Evolutionary conservation across 1,139 yeast genomes (phyloP).

Genomic region (Yamadazyma taylorii): DNA sequence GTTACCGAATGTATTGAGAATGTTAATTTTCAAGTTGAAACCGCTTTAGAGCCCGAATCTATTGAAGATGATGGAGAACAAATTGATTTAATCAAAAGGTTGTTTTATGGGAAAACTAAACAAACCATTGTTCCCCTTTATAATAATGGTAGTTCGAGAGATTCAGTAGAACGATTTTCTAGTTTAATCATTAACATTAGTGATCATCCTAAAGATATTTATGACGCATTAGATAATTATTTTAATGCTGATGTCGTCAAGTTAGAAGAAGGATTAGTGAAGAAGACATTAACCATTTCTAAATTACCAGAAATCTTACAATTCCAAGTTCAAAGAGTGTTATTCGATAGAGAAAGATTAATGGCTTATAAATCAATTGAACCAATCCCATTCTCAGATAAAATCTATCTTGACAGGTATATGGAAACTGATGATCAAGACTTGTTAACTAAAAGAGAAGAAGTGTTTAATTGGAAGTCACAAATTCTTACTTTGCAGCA

Average conservation of each 20-base stretch:
- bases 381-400: slow-evolving; percentile 78
- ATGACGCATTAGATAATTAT: slow-evolving; percentile 85
- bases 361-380: slow-evolving; percentile 81
- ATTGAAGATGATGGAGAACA: slow-evolving; percentile 81
- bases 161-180: slow-evolving; percentile 74
- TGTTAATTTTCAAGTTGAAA: slow-evolving; percentile 87
- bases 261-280: slow-evolving; percentile 71
- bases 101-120: slow-evolving; percentile 71
- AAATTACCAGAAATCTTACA: slow-evolving; percentile 81
- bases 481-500: slow-evolving; percentile 47
- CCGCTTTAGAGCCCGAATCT: slow-evolving; percentile 72
- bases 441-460: slow-evolving; percentile 52
- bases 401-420: slow-evolving; percentile 82
- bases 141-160: slow-evolving; percentile 54
- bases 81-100: slow-evolving; percentile 68
- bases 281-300: slow-evolving; percentile 69
- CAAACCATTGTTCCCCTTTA: slow-evolving; percentile 41
- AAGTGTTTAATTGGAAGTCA: slow-evolving; percentile 65
- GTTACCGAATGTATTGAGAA: slow-evolving; percentile 96
- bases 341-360: slow-evolving; percentile 72
- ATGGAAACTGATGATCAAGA: slow-evolving; percentile 67
- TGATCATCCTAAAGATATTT: slow-evolving; percentile 83
- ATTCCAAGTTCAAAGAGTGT: slow-evolving; percentile 90
- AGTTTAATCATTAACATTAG: slow-evolving; percentile 82
- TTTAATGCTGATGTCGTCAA: slow-evolving; percentile 74